A percentile compares a stretch with the other conserved stretches of the same genome.
Conservation (phyloP, 176 grass and related monocot genomes). For the Triticum dicoccoides region DNA sequence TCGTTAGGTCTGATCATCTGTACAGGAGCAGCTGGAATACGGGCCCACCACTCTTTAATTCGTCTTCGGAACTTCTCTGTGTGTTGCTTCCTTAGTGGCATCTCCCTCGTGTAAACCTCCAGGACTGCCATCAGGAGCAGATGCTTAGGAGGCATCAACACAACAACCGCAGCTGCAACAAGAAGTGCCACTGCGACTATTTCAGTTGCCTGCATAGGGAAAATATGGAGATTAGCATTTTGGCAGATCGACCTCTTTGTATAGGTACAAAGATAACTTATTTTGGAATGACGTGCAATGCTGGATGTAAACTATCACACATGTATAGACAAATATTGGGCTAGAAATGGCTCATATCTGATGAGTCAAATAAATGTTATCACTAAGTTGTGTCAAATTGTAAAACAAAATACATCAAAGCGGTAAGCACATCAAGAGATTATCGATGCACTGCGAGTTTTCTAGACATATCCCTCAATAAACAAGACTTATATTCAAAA, state of each 20-base stretch:
- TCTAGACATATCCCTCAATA: neutral
- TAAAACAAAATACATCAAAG: conserved; percentile 1
- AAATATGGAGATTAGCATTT: conserved; percentile 30
- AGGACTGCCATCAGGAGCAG: conserved; percentile 44
- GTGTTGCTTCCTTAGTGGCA: conserved; percentile 68
- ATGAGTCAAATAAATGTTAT: neutral
- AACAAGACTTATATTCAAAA: neutral
- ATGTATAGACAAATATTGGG: neutral
- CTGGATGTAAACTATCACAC: neutral
- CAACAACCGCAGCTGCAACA: conserved; percentile 40
- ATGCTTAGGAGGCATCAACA: conserved; percentile 50
- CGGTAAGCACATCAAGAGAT: neutral
- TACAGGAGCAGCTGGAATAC: conserved; percentile 79
- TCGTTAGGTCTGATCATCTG: conserved; percentile 58
- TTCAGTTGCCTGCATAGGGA: conserved; percentile 45
- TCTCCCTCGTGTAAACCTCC: conserved; percentile 78
- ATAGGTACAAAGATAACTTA: neutral
- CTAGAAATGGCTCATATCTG: neutral
- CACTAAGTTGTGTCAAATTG: neutral
- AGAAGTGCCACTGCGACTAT: conserved; percentile 48
- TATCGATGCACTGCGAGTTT: neutral
- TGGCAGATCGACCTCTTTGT: neutral
- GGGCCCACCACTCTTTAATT: conserved; percentile 82
- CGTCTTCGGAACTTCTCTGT: conserved; percentile 61
- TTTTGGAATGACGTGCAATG: neutral